phyloP scores from a whole-genome alignment of 2,329 filamentous ascomycete species.

The Botryosphaeria dothidea region DNA sequence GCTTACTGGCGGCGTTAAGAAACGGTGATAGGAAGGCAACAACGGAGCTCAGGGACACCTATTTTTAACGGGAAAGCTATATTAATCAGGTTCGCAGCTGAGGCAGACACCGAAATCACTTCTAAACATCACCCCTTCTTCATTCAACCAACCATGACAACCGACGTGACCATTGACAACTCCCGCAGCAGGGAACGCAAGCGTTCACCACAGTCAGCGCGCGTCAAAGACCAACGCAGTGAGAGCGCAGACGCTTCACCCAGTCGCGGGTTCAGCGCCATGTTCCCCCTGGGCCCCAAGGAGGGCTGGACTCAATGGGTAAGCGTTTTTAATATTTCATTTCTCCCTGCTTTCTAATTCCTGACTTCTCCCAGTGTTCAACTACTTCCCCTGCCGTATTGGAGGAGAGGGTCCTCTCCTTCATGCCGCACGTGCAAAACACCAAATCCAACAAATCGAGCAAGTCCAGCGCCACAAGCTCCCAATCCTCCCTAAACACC shows the following conservation, averaged over 20 bases:
- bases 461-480: slow-evolving; percentile 51
- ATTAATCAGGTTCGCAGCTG: not conserved
- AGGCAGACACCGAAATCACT: not conserved
- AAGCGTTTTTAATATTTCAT: slow-evolving; percentile 23
- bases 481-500: slow-evolving; percentile 42
- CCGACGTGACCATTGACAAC: not conserved
- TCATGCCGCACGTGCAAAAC: slow-evolving; percentile 76
- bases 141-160: not conserved
- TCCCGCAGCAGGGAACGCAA: not conserved
- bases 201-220: not conserved
- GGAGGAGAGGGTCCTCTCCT: slow-evolving; percentile 84
- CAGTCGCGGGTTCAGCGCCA: slow-evolving; percentile 41
- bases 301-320: slow-evolving; percentile 93
- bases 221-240: slow-evolving; percentile 33
- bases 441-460: slow-evolving; percentile 69
- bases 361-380: slow-evolving; percentile 67
- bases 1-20: not conserved
- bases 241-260: slow-evolving; percentile 39
- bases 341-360: too few species aligned
- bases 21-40: not conserved
- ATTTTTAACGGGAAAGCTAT: not conserved
- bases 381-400: slow-evolving; percentile 80
- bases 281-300: slow-evolving; percentile 88
- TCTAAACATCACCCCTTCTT: too few species aligned
- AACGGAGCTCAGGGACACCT: not conserved